These are phyloP conservation scores for Chlorophyllum brunneum DNA, from an alignment of 768 basidiomycete genomes.

Conservation along the genomic window DNA sequence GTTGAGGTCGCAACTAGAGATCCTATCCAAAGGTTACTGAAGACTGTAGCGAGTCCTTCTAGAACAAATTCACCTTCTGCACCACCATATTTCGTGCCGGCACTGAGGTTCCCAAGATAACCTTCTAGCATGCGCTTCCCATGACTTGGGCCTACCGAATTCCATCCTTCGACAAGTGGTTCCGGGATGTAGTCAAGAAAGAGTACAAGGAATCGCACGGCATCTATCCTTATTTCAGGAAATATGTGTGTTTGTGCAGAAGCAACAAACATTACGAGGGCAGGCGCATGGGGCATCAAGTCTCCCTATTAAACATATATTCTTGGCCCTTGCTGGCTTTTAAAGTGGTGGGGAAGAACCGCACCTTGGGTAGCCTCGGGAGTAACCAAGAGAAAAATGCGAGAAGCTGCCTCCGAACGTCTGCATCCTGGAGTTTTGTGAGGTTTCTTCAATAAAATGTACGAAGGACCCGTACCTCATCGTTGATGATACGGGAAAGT, in stretches of 20 bases:
- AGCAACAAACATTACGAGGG: slow-evolving; percentile 79
- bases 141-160: slow-evolving; percentile 42
- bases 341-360: not conserved
- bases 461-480: slow-evolving; percentile 56
- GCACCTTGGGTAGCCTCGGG: slow-evolving; percentile 54
- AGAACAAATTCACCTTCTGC: slow-evolving; percentile 39
- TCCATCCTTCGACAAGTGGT: slow-evolving; percentile 67
- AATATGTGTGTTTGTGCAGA: slow-evolving; percentile 95
- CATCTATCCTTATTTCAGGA: slow-evolving; percentile 91
- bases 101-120: slow-evolving; percentile 75
- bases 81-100: slow-evolving; percentile 59
- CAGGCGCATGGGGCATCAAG: slow-evolving; percentile 68
- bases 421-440: slow-evolving; percentile 54
- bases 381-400: slow-evolving; percentile 73
- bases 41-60: not conserved
- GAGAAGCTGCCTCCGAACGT: slow-evolving; percentile 71
- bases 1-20: slow-evolving; percentile 51
- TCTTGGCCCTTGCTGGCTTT: not conserved
- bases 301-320: slow-evolving; percentile 45
- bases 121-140: slow-evolving; percentile 71
- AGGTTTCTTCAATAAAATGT: slow-evolving; percentile 11
- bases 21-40: slow-evolving; percentile 22
- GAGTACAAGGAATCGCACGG: slow-evolving; percentile 74
- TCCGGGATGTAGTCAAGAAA: slow-evolving; percentile 69
- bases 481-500: slow-evolving; percentile 69